Conservation (phyloP, 1,284 basidiomycete species). For the Pseudozyma sp. region DNA sequence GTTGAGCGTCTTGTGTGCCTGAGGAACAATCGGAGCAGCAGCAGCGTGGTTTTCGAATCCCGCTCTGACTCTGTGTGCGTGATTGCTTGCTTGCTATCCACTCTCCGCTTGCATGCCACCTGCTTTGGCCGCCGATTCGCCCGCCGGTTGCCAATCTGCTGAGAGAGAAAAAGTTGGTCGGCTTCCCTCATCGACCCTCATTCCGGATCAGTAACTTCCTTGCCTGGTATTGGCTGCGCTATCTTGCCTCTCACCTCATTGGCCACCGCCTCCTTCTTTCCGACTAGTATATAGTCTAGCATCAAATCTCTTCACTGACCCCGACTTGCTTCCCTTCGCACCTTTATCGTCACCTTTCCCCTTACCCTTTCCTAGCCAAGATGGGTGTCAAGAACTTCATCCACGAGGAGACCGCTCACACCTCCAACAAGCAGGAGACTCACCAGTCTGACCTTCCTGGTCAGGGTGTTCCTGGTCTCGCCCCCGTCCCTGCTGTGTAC, state of each 20-base stretch:
- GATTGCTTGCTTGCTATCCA: no score
- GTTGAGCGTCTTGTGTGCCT: no score
- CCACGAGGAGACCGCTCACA: constrained; percentile 30
- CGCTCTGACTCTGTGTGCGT: no score
- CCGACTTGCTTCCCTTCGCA: not conserved
- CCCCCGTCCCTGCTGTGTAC: constrained; percentile 40
- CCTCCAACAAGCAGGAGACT: constrained; percentile 43
- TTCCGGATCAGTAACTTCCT: not conserved
- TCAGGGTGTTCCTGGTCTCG: constrained; percentile 35
- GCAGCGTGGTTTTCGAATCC: no score
- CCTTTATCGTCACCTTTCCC: not conserved
- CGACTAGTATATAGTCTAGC: constrained; percentile 1
- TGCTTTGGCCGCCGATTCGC: no score
- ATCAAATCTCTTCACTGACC: not conserved
- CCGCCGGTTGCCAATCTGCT: no score
- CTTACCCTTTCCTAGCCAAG: constrained; percentile 1
- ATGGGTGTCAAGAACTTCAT: constrained; percentile 36
- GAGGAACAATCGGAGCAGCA: no score
- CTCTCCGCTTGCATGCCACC: no score
- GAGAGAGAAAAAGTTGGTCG: not conserved
- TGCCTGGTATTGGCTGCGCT: not conserved
- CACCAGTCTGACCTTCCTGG: constrained; percentile 42
- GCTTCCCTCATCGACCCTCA: not conserved
- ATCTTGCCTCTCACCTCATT: not conserved
- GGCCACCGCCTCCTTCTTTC: not conserved